Percentiles rank a stretch among this genome's conserved stretches.
These are phyloP conservation scores for Allomyces javanicus DNA, from an alignment of 192 early-diverging fungal species.

Conservation along the genomic window DNA sequence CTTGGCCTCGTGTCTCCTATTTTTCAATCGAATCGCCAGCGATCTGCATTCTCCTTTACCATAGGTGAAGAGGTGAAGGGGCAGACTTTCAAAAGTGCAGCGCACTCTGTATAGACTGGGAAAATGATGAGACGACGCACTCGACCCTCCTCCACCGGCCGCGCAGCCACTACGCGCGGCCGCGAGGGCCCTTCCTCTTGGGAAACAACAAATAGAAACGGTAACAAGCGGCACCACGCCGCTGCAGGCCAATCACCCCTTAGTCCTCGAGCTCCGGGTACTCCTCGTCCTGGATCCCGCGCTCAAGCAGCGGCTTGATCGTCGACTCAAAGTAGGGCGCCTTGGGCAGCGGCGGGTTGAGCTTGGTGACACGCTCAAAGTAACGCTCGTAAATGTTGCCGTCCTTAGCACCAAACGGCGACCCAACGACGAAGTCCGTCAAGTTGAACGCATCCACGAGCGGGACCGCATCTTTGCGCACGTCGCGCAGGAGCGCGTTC, in stretches of 20 bases:
- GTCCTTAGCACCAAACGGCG: conserved; percentile 66
- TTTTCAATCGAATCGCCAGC: not conserved
- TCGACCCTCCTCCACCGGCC: too few species aligned
- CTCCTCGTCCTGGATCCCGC: conserved; percentile 27
- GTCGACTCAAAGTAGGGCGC: conserved; percentile 60
- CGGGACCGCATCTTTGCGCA: conserved; percentile 66
- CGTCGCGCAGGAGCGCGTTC: conserved; percentile 35
- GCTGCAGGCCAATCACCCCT: not conserved
- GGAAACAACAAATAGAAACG: not conserved
- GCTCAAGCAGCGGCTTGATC: conserved; percentile 55
- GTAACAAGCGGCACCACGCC: not conserved
- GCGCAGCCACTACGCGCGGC: too few species aligned
- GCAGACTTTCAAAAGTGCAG: too few species aligned
- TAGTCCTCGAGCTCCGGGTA: conserved; percentile 47
- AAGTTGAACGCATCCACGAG: conserved; percentile 75
- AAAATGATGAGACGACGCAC: too few species aligned
- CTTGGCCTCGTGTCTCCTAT: not conserved
- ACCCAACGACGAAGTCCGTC: conserved; percentile 74
- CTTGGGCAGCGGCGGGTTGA: conserved; percentile 43
- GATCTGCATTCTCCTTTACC: too few species aligned
- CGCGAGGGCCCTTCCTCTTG: too few species aligned
- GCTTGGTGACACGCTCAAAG: conserved; percentile 60
- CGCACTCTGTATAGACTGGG: too few species aligned
- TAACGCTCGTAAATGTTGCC: conserved; percentile 72
- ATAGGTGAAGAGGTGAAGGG: too few species aligned